phyloP scores from a whole-genome alignment of 352 stramenopile species.

The Phytopythium boreale region DNA sequence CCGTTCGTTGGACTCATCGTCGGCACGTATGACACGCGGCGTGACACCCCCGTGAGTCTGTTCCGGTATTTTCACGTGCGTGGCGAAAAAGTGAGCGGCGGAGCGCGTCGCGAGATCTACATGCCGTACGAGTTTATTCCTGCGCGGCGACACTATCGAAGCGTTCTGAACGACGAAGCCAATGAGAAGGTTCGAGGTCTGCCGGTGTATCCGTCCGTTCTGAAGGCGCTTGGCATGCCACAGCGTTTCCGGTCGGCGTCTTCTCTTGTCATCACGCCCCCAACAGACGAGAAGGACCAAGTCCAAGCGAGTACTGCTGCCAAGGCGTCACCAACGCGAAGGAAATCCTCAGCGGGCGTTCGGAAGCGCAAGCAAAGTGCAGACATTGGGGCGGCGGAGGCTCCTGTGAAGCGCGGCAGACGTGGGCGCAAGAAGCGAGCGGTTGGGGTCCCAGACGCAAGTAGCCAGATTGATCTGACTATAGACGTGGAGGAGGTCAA shows the following conservation, averaged over 20 bases:
- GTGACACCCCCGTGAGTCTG: slow-evolving; percentile 64
- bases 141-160: slow-evolving; percentile 40
- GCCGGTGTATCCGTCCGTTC: slow-evolving; percentile 44
- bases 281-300: slow-evolving; percentile 1
- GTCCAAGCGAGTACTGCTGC: slow-evolving; percentile 1
- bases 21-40: slow-evolving; percentile 89
- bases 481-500: slow-evolving; percentile 5
- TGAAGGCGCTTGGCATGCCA: slow-evolving; percentile 3
- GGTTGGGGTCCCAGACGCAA: slow-evolving; percentile 7
- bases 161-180: slow-evolving; percentile 45
- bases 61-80: slow-evolving; percentile 86
- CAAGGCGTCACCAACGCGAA: slow-evolving; percentile 12
- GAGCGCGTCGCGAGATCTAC: slow-evolving; percentile 39
- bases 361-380: slow-evolving; percentile 41
- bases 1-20: slow-evolving; percentile 95
- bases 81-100: slow-evolving; percentile 63
- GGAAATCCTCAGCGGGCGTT: slow-evolving; percentile 9
- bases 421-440: slow-evolving; percentile 10
- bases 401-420: slow-evolving; percentile 27
- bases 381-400: slow-evolving; percentile 16
- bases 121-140: slow-evolving; percentile 76
- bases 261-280: slow-evolving; percentile 3
- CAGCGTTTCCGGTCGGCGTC: slow-evolving; percentile 20
- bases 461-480: slow-evolving; percentile 29
- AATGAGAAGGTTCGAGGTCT: slow-evolving; percentile 21